Percentiles rank a stretch among this genome's conserved stretches.
phyloP scores from a whole-genome alignment of 148 eudicot species.

The Bassia scoparia region DNA sequence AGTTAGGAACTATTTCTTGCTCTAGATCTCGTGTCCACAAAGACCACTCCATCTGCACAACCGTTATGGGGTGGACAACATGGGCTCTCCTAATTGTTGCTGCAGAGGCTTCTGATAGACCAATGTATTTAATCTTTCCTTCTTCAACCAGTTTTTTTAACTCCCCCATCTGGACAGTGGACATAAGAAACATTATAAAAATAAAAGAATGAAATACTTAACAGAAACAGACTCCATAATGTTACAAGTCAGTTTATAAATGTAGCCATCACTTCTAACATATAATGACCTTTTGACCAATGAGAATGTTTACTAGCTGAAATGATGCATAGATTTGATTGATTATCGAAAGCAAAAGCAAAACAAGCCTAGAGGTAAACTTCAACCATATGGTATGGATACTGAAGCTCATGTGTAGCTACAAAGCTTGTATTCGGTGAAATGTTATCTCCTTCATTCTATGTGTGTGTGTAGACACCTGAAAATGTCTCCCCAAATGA shows the following conservation, averaged over 20 bases:
- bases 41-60: slow-evolving; percentile 20
- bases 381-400: not conserved
- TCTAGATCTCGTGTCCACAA: slow-evolving; percentile 16
- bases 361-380: not conserved
- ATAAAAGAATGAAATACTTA: too few relatives aligned
- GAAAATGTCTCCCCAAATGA: too few relatives aligned
- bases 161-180: slow-evolving; percentile 13
- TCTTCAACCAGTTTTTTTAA: slow-evolving; percentile 33
- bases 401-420: too few relatives aligned
- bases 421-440: too few relatives aligned
- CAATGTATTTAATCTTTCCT: slow-evolving; percentile 32
- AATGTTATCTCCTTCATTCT: too few relatives aligned
- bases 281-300: not conserved
- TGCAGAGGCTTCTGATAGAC: slow-evolving; percentile 31
- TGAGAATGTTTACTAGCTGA: not conserved
- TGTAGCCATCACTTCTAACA: not conserved
- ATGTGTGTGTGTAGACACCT: too few relatives aligned
- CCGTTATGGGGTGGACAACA: slow-evolving; percentile 13
- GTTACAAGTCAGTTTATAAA: not conserved
- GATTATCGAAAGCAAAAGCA: too few relatives aligned
- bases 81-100: slow-evolving; percentile 32
- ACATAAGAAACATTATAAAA: not conserved
- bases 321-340: not conserved
- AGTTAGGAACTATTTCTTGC: slow-evolving; percentile 26
- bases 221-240: not conserved